Conservation (phyloP, 176 grass and related monocot species). For the Tuctoria greenei region DNA sequence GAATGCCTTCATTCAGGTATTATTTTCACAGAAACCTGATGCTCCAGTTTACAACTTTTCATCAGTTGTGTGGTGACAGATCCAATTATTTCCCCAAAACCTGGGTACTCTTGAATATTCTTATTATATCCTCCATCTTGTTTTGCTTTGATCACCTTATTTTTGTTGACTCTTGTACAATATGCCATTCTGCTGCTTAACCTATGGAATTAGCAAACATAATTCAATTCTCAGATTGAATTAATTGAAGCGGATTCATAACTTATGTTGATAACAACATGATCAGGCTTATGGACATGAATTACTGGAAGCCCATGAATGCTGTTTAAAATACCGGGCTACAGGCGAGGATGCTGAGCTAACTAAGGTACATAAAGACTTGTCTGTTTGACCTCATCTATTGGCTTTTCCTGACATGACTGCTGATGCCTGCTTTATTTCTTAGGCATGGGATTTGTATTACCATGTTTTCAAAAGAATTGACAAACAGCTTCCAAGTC, state of each 20-base stretch:
- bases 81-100: constrained; percentile 5
- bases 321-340: constrained; percentile 74
- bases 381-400: constrained; percentile 14
- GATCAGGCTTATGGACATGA: constrained; percentile 86
- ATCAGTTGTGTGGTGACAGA: constrained; percentile 3
- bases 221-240: background rate
- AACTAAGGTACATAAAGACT: constrained; percentile 69
- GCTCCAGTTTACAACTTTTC: background rate
- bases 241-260: constrained; percentile 10
- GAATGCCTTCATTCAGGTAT: constrained; percentile 88
- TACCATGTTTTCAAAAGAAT: constrained; percentile 99
- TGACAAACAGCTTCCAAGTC: constrained; percentile 97
- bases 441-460: constrained; percentile 97
- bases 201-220: constrained; percentile 24
- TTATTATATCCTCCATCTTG: constrained; percentile 22
- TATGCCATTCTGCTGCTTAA: constrained; percentile 27
- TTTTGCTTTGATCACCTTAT: constrained; percentile 14
- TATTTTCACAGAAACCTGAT: constrained; percentile 23
- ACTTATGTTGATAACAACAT: background rate
- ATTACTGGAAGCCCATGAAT: constrained; percentile 92
- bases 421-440: constrained; percentile 31
- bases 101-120: constrained; percentile 10
- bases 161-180: constrained; percentile 22
- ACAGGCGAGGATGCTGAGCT: constrained; percentile 92
- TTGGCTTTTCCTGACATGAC: constrained; percentile 20